Conservation (phyloP, 1,284 basidiomycete genomes). For the Cystobasidium sp. region DNA sequence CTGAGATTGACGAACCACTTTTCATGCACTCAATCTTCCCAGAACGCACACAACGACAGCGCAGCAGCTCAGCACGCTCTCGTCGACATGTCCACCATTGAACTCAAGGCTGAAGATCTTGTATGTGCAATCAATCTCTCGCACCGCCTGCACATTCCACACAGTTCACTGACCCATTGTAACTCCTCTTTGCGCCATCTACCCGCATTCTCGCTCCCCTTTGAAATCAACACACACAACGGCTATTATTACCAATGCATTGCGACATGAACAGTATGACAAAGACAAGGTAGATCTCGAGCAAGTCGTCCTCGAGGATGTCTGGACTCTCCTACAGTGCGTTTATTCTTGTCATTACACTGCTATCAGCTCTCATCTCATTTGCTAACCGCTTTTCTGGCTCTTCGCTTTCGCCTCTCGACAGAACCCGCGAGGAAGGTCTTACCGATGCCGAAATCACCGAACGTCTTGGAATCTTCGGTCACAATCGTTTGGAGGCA, state of each 20-base stretch:
- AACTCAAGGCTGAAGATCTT: conserved; percentile 89
- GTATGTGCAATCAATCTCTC: too few species aligned
- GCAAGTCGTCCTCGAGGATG: conserved; percentile 93
- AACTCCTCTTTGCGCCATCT: too few species aligned
- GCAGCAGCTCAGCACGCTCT: conserved; percentile 52
- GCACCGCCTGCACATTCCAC: too few species aligned
- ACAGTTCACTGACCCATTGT: too few species aligned
- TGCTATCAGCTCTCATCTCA: background rate
- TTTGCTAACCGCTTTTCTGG: background rate
- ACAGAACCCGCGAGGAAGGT: conserved; percentile 66
- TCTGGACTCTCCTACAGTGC: conserved; percentile 93
- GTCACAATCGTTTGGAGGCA: conserved; percentile 91
- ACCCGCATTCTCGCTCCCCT: conserved; percentile 2
- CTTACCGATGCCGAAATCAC: conserved; percentile 73
- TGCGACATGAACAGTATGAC: conserved; percentile 65
- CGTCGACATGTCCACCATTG: conserved; percentile 64
- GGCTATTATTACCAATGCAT: background rate
- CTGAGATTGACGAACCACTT: background rate
- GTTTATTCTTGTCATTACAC: conserved; percentile 43
- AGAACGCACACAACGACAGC: conserved; percentile 45
- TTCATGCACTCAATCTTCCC: background rate
- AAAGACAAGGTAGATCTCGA: conserved; percentile 99
- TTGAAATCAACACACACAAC: background rate
- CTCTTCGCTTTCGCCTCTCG: background rate
- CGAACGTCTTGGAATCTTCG: conserved; percentile 90